phyloP scores from a whole-genome alignment of 345 rosid species.

The Erysimum cheiranthoides region DNA sequence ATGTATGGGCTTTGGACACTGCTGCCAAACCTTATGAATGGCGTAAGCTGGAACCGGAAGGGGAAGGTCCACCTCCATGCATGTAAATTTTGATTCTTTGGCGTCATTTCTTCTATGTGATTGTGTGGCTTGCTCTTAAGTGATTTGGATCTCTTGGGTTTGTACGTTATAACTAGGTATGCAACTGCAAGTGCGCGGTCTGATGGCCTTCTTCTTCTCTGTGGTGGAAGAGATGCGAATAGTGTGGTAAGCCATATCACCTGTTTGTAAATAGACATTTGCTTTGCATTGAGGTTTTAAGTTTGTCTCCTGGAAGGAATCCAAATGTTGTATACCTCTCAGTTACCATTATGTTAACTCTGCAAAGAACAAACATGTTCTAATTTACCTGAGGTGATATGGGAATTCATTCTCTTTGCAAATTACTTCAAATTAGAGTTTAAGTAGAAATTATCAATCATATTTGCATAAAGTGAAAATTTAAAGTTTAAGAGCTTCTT shows the following conservation, averaged over 20 bases:
- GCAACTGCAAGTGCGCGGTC: conserved; percentile 99
- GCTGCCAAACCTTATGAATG: conserved; percentile 99
- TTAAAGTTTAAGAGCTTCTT: conserved; percentile 24
- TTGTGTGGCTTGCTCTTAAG: conserved; percentile 4
- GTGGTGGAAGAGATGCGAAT: conserved; percentile 97
- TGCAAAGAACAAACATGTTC: background rate
- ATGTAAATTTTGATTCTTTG: conserved; percentile 59
- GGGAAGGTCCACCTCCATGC: conserved; percentile 99
- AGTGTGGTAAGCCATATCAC: conserved; percentile 78
- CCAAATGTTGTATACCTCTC: background rate
- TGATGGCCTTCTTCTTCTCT: conserved; percentile 98
- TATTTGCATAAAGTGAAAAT: conserved; percentile 7
- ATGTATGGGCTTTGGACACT: conserved; percentile 99
- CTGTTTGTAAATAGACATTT: conserved; percentile 8
- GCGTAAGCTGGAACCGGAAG: conserved; percentile 99
- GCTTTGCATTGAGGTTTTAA: conserved; percentile 7
- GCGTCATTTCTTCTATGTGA: conserved; percentile 1
- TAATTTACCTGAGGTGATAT: conserved; percentile 4
- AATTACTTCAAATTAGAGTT: background rate
- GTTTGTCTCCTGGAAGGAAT: conserved; percentile 16
- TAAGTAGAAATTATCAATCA: background rate
- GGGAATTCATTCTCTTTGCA: conserved; percentile 2
- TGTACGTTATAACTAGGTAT: conserved; percentile 64
- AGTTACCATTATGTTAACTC: background rate
- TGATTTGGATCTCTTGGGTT: conserved; percentile 25